phyloP scores from a whole-genome alignment of 371 early-diverging fungal species.

The Mucor irregularis region DNA sequence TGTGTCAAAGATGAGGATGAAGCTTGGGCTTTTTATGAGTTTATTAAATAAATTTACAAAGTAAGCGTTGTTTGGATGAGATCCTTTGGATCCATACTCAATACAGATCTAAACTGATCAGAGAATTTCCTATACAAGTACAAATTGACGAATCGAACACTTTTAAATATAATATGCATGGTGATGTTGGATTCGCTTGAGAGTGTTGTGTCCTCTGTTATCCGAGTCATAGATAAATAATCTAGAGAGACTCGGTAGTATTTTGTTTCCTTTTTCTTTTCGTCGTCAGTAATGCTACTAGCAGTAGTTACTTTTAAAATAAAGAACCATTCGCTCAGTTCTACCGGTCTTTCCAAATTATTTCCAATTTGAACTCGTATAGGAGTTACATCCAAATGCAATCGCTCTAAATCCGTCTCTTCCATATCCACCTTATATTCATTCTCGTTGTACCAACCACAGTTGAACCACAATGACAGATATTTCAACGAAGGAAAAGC shows the following conservation, averaged over 20 bases:
- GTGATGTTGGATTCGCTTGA: neutral
- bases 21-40: neutral
- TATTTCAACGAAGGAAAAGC: slow-evolving; percentile 1
- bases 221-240: neutral
- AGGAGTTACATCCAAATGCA: slow-evolving; percentile 12
- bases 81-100: slow-evolving; percentile 1
- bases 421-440: neutral
- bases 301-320: slow-evolving; percentile 1
- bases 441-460: slow-evolving; percentile 1
- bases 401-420: neutral
- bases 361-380: slow-evolving; percentile 2
- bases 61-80: slow-evolving; percentile 1
- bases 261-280: too few relatives aligned
- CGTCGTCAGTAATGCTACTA: too few relatives aligned
- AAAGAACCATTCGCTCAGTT: neutral
- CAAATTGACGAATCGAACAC: neutral
- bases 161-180: neutral
- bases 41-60: neutral
- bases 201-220: too few relatives aligned
- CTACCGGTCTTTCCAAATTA: neutral
- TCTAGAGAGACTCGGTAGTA: slow-evolving; percentile 4
- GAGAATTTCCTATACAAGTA: slow-evolving; percentile 1
- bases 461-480: slow-evolving; percentile 1
- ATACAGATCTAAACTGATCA: neutral
- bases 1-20: too few relatives aligned